These are phyloP conservation scores for Hordeum marinum DNA, from an alignment of 176 grass and related monocot genomes.

Conservation along the genomic window DNA sequence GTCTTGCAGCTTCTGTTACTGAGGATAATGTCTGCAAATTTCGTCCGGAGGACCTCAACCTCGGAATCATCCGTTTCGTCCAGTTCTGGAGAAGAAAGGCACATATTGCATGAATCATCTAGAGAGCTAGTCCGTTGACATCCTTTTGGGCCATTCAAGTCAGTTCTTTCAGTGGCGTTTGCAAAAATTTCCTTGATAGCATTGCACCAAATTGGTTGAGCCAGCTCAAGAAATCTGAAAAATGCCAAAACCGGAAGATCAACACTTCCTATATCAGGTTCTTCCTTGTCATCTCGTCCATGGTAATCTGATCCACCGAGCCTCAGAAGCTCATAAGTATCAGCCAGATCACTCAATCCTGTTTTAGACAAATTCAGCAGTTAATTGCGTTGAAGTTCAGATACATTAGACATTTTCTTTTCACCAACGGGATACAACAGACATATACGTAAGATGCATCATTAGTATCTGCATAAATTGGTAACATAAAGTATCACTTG, in stretches of 20 bases:
- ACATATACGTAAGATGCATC: neutral
- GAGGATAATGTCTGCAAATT: neutral
- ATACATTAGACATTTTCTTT: neutral
- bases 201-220: slow-evolving; percentile 58
- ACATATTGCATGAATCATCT: slow-evolving; percentile 20
- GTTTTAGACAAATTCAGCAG: neutral
- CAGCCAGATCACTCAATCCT: slow-evolving; percentile 60
- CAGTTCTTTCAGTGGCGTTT: slow-evolving; percentile 10
- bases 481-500: neutral
- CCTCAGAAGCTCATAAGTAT: slow-evolving; percentile 62
- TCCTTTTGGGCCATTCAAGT: slow-evolving; percentile 4
- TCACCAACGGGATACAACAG: neutral
- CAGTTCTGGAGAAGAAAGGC: neutral
- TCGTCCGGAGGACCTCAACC: slow-evolving; percentile 34
- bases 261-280: slow-evolving; percentile 62
- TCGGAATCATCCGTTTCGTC: slow-evolving; percentile 26
- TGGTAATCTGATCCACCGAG: slow-evolving; percentile 82
- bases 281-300: slow-evolving; percentile 52
- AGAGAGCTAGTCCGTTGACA: slow-evolving; percentile 18
- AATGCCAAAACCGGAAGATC: slow-evolving; percentile 49
- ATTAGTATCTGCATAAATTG: neutral
- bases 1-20: neutral
- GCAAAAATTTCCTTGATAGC: slow-evolving; percentile 42
- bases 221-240: slow-evolving; percentile 54
- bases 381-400: neutral